Evolutionary conservation across 495 filamentous ascomycete species (phyloP).

Genomic region (Parachaetomium inaequale): DNA sequence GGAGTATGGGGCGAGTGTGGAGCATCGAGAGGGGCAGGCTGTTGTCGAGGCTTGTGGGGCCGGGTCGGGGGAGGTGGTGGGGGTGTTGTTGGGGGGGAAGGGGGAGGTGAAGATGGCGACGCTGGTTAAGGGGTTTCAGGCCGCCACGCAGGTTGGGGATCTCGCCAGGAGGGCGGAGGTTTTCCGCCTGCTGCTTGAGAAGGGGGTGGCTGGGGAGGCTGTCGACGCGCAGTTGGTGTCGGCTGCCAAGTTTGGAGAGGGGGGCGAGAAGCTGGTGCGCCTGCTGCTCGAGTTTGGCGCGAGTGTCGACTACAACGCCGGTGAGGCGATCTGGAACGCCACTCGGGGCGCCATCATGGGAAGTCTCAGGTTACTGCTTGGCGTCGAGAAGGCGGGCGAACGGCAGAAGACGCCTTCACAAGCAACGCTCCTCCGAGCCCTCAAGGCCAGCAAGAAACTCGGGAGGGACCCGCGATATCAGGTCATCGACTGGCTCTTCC

Average conservation of each 20-base stretch:
- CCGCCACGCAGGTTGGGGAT: slow-evolving; percentile 41
- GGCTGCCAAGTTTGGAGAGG: slow-evolving; percentile 43
- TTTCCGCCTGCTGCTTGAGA: slow-evolving; percentile 41
- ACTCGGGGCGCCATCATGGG: slow-evolving; percentile 41
- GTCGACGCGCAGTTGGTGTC: slow-evolving; percentile 45
- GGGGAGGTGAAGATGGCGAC: slow-evolving; percentile 33
- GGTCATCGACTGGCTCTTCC: slow-evolving; percentile 44
- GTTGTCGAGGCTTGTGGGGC: slow-evolving; percentile 44
- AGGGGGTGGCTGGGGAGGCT: slow-evolving; percentile 40
- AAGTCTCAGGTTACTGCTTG: slow-evolving; percentile 44
- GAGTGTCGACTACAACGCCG: slow-evolving; percentile 41
- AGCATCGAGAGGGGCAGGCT: slow-evolving; percentile 45
- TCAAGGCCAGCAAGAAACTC: slow-evolving; percentile 45
- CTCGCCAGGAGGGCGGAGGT: slow-evolving; percentile 39
- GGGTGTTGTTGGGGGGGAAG: slow-evolving; percentile 38
- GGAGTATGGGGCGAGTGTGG: slow-evolving; percentile 40
- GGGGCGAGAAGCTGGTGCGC: slow-evolving; percentile 39
- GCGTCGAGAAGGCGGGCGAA: slow-evolving; percentile 31
- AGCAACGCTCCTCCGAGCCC: slow-evolving; percentile 37
- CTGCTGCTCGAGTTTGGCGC: slow-evolving; percentile 44
- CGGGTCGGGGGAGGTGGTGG: slow-evolving; percentile 38
- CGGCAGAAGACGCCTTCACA: slow-evolving; percentile 37
- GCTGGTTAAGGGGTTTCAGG: slow-evolving; percentile 42
- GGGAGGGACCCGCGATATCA: slow-evolving; percentile 40
- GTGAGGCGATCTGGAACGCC: slow-evolving; percentile 48